phyloP scores from a whole-genome alignment of 129 eudicot species.

The Kitagawia praeruptora region DNA sequence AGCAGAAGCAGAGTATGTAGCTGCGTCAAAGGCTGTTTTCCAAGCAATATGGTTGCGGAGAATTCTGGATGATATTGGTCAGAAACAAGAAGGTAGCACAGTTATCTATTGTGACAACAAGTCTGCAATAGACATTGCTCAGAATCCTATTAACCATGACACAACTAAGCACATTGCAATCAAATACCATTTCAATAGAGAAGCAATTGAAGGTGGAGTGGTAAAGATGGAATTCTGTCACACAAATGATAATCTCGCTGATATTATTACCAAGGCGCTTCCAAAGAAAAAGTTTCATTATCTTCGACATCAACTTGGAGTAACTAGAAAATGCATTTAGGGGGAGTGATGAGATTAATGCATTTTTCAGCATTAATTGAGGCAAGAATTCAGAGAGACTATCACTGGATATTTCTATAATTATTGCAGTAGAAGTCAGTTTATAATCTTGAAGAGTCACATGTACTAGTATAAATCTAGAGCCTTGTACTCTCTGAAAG shows the following conservation, averaged over 20 bases:
- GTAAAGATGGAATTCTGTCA: neutral
- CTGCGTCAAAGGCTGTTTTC: neutral
- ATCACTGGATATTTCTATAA: too few species aligned
- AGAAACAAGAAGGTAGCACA: neutral
- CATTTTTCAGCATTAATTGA: too few species aligned
- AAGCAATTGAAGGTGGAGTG: neutral
- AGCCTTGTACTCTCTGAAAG: too few species aligned
- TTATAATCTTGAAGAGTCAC: too few species aligned
- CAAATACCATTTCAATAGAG: neutral
- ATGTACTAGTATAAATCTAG: too few species aligned
- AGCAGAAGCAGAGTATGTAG: neutral
- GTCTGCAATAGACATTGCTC: neutral
- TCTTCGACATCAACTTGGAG: neutral
- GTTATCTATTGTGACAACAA: neutral
- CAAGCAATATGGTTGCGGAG: neutral
- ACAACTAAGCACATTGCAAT: neutral
- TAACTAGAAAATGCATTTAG: neutral
- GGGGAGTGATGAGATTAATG: too few species aligned
- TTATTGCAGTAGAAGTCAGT: too few species aligned
- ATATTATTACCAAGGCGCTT: neutral
- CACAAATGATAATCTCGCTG: neutral
- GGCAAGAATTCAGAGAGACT: too few species aligned
- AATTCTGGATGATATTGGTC: neutral
- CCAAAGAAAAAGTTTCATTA: too few species aligned
- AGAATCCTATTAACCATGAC: neutral